Percentiles rank a stretch among this genome's conserved stretches.
These are phyloP conservation scores for Musa beccarii DNA, from an alignment of 176 grass and related monocot genomes.

Conservation along the genomic window DNA sequence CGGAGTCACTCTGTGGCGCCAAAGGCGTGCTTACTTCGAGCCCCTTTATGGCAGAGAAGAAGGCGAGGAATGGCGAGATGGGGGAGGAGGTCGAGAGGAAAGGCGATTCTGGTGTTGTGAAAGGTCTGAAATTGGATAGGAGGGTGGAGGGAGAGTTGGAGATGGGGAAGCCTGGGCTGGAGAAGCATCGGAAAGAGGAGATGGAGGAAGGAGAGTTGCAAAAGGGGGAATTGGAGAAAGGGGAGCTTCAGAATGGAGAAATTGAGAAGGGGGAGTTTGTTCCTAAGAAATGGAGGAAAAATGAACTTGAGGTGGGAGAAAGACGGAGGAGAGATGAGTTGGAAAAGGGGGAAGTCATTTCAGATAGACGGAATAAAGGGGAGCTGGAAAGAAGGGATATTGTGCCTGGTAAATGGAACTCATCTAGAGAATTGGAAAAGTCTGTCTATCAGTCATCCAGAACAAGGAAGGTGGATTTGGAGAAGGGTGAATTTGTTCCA, in stretches of 20 bases:
- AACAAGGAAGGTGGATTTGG: slow-evolving; percentile 29
- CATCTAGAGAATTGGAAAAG: slow-evolving; percentile 13
- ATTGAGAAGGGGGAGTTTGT: slow-evolving; percentile 27
- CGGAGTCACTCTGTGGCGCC: slow-evolving; percentile 24
- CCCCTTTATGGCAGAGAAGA: slow-evolving; percentile 20
- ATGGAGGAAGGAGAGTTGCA: slow-evolving; percentile 93
- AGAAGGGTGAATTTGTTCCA: slow-evolving; percentile 19
- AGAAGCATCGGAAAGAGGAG: slow-evolving; percentile 33
- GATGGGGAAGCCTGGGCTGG: slow-evolving; percentile 23
- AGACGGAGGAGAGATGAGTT: slow-evolving; percentile 29
- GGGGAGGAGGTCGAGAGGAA: slow-evolving; percentile 38
- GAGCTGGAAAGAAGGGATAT: slow-evolving; percentile 17
- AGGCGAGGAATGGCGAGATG: slow-evolving; percentile 17
- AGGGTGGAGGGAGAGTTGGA: slow-evolving; percentile 34
- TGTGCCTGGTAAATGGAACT: slow-evolving; percentile 26
- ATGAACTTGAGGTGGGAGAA: slow-evolving; percentile 34
- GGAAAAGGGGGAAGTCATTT: slow-evolving; percentile 24
- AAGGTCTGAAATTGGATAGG: slow-evolving; percentile 27
- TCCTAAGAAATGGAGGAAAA: slow-evolving; percentile 73
- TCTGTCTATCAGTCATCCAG: slow-evolving; percentile 20
- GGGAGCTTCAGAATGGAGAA: slow-evolving; percentile 37
- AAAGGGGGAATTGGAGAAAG: slow-evolving; percentile 39
- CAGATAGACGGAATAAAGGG: slow-evolving; percentile 4
- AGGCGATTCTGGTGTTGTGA: slow-evolving; percentile 20
- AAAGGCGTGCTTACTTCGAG: slow-evolving; percentile 12